phyloP scores from a whole-genome alignment of 2,329 filamentous ascomycete genomes.

The Aspergillus piperis region DNA sequence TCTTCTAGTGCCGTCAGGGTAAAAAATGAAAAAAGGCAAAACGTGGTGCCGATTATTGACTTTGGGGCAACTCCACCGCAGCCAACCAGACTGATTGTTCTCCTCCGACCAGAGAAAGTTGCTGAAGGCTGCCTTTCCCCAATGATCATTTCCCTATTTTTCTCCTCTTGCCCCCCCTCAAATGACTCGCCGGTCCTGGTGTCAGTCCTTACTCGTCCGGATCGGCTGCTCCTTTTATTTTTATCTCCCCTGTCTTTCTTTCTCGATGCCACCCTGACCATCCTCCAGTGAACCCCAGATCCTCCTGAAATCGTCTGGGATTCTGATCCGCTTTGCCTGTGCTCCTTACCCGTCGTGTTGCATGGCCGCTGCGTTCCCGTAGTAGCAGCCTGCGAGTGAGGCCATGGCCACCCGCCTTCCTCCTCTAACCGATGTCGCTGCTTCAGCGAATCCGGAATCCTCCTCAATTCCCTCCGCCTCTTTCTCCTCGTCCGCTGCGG shows the following conservation, averaged over 20 bases:
- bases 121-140: conserved; percentile 1
- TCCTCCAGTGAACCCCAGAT: conserved; percentile 7
- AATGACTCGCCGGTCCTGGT: background rate
- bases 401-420: conserved; percentile 38
- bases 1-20: background rate
- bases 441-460: conserved; percentile 25
- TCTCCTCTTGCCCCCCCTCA: background rate
- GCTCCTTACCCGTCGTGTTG: conserved; percentile 16
- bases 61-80: conserved; percentile 7
- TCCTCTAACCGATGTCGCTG: conserved; percentile 30
- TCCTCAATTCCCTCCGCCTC: conserved; percentile 13
- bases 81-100: conserved; percentile 6
- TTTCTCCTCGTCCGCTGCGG: background rate
- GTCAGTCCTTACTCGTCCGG: conserved; percentile 6
- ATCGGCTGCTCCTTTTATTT: background rate
- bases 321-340: conserved; percentile 6
- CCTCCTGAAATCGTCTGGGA: background rate
- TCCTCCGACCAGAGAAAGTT: background rate
- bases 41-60: conserved; percentile 9
- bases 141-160: background rate
- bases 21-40: background rate
- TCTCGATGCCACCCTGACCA: conserved; percentile 7
- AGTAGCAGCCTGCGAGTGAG: conserved; percentile 31
- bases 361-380: conserved; percentile 30
- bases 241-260: background rate